These are phyloP conservation scores for Trichoderma atrobrunneum DNA, from an alignment of 2,329 filamentous ascomycete genomes.

Conservation along the genomic window DNA sequence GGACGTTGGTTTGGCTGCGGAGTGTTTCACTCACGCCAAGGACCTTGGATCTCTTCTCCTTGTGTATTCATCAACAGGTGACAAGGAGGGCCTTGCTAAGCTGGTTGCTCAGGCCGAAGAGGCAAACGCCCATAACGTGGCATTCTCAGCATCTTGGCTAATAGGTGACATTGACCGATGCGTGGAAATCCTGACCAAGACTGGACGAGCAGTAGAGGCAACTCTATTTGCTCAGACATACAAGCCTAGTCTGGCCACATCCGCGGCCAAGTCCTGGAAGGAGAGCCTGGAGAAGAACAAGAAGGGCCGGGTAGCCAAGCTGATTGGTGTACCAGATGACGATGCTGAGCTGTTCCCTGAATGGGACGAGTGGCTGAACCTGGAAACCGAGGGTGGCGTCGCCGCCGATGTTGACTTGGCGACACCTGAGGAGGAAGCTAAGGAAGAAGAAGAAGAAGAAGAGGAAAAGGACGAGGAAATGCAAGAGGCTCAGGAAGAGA, in stretches of 20 bases:
- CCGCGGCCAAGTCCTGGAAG: conserved; percentile 77
- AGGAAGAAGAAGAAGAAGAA: conserved; percentile 23
- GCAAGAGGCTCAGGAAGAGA: conserved; percentile 27
- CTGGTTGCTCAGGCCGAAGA: conserved; percentile 73
- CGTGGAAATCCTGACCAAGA: conserved; percentile 74
- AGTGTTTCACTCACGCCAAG: conserved; percentile 89
- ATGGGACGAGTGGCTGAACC: conserved; percentile 84
- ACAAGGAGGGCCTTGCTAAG: conserved; percentile 68
- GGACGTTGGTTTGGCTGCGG: conserved; percentile 83
- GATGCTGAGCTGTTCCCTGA: conserved; percentile 91
- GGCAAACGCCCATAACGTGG: conserved; percentile 83
- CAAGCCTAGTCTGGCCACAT: conserved; percentile 72
- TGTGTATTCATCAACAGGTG: conserved; percentile 80
- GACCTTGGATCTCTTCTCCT: conserved; percentile 87
- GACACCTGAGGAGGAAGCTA: conserved; percentile 17
- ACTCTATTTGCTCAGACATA: conserved; percentile 94
- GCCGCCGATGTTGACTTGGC: conserved; percentile 21
- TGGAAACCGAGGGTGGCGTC: conserved; percentile 70
- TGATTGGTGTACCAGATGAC: conserved; percentile 77
- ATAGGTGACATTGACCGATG: conserved; percentile 79
- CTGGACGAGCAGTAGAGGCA: conserved; percentile 77
- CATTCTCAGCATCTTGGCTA: conserved; percentile 88
- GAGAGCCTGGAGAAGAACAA: conserved; percentile 76
- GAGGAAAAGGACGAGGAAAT: conserved; percentile 26
- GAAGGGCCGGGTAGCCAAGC: conserved; percentile 79